Evolutionary conservation across 163 green algal genomes (phyloP).

Genomic region (Volvox carteri): DNA sequence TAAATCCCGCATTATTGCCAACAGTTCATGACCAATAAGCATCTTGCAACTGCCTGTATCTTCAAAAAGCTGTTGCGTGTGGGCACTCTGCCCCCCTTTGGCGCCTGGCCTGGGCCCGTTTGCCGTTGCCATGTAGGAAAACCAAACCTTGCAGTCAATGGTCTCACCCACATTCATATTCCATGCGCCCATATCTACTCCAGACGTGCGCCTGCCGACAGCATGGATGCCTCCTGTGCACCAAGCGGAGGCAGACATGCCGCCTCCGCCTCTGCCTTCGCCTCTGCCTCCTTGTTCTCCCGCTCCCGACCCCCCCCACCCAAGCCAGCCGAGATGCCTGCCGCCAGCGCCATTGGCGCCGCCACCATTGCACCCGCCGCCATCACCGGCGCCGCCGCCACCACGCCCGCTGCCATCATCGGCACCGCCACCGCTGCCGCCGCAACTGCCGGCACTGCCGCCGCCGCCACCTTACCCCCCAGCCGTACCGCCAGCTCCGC

Average conservation of each 20-base stretch:
- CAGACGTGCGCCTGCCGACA: no score
- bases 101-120: no score
- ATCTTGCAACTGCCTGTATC: no score
- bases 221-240: no score
- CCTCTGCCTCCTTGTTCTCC: neutral
- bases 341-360: neutral
- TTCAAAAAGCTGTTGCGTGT: no score
- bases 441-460: neutral
- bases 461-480: conserved; percentile 14
- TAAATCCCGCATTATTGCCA: no score
- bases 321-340: neutral
- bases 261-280: neutral
- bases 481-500: conserved; percentile 22
- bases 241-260: neutral
- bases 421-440: conserved; percentile 29
- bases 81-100: no score
- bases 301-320: neutral
- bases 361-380: neutral
- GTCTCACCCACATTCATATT: no score
- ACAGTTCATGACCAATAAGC: no score
- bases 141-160: no score
- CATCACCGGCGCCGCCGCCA: neutral
- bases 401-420: conserved; percentile 6
- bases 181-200: no score
- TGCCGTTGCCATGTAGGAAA: no score